These are phyloP conservation scores for Fraxinus baroniana DNA, from an alignment of 305 asterid species.

Conservation along the genomic window DNA sequence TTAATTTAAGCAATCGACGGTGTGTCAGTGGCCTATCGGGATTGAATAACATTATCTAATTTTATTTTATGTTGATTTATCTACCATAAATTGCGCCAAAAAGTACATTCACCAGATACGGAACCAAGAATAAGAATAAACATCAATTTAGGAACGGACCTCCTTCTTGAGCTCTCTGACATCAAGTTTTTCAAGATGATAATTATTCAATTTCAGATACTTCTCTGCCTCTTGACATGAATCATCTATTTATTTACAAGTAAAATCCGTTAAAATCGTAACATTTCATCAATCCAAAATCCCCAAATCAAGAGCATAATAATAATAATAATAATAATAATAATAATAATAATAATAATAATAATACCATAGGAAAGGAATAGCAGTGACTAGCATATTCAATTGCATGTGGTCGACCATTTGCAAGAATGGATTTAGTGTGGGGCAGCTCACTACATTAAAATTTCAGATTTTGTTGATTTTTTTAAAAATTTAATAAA, in stretches of 20 bases:
- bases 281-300: conserved; percentile 7
- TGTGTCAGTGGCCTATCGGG: too few species aligned
- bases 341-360: conserved; percentile 11
- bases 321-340: neutral
- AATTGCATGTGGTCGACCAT: too few species aligned
- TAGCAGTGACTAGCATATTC: conserved; percentile 39
- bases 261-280: conserved; percentile 3
- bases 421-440: too few species aligned
- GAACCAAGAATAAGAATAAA: neutral
- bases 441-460: too few species aligned
- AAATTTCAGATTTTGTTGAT: too few species aligned
- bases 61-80: too few species aligned
- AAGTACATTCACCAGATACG: too few species aligned
- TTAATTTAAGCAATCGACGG: too few species aligned
- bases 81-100: too few species aligned
- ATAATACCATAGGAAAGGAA: conserved; percentile 54
- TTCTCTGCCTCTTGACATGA: conserved; percentile 33
- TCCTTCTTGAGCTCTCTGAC: conserved; percentile 51
- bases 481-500: too few species aligned
- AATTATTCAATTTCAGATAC: conserved; percentile 25
- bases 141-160: conserved; percentile 34
- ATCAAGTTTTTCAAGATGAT: conserved; percentile 29
- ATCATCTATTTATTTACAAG: conserved; percentile 28
- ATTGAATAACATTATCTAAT: too few species aligned
- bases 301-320: neutral